Base-by-base conservation (phyloP, 441 rosid genomes). In the Gossypium davidsonii region DNA sequence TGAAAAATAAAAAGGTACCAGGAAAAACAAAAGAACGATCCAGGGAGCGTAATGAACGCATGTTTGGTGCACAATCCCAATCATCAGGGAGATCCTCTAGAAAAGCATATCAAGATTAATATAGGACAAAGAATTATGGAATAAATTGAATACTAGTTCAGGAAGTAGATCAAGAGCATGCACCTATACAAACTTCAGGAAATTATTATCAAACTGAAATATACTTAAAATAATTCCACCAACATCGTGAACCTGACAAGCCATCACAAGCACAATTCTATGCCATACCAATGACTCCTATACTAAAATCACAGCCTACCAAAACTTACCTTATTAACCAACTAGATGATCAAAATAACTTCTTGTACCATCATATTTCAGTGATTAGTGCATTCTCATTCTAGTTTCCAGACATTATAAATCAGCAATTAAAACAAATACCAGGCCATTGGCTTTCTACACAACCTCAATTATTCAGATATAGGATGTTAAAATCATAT, bases 1-100 rank as follows among this genome's bases (percentile, higher is more conserved):
- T n/a, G 77, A 56, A 67, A 78, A 75, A 57, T 5, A 68, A 51
- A 48, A 56, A 75, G 51, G 58, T 85, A 90, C 98, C 99, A 34
- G 98, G 98, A 76, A 95, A 93, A 65, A 93, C 97, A 84, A 95
- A 90, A 52, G 91, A 82, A 34, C 97, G 90, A 76, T 88, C 97
- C 74, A 89, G 73, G 4, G 98, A 83, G 21, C 77, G 78, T 52
- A 95, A 78, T 0, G 95, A 89, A 48, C 77, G 78, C 62, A 90
- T 85, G 83, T 89, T 86, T 9, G 76, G 82, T 2, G 86, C 86
- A 62, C 79, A 81, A 62, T 81, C 81, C 98, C 94, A 91, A 69
- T 82, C 79, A 77, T 88, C 92, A 14, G 89, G 91, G 60, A 95
- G 92, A 67, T 84, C 84, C 85, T 83, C 97, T 93, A 84, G 76